A percentile compares a stretch with the other conserved stretches of the same genome.
Conservation (phyloP, 345 rosid species). For the Syzygium jambos region DNA sequence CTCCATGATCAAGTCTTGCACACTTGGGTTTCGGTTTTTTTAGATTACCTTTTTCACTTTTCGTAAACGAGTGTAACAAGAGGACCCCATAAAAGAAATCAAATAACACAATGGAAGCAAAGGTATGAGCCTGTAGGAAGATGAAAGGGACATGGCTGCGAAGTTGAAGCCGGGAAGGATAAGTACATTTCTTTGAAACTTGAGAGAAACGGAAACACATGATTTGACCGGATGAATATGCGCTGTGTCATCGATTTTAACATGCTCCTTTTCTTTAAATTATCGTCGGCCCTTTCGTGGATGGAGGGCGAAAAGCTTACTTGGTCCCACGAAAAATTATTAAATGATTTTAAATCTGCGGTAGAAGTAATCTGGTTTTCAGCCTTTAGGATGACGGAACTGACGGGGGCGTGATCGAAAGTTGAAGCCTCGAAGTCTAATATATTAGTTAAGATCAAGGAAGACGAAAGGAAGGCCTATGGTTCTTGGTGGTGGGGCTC, state of each 20-base stretch:
- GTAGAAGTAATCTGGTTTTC: not conserved
- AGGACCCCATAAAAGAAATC: not conserved
- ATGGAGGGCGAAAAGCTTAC: not conserved
- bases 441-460: not conserved
- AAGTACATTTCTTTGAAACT: not conserved
- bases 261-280: not conserved
- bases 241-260: not conserved
- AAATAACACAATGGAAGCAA: not conserved
- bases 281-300: not conserved
- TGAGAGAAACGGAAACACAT: not conserved
- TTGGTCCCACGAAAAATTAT: rapidly evolving
- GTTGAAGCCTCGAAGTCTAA: not conserved
- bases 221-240: not conserved
- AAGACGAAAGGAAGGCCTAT: not conserved
- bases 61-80: not conserved
- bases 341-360: not conserved
- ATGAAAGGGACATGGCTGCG: not conserved
- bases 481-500: not conserved
- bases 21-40: not conserved
- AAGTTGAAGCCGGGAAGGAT: not conserved
- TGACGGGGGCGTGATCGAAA: not conserved
- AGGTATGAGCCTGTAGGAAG: not conserved
- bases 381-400: not conserved
- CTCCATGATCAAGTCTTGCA: not conserved
- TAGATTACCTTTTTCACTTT: not conserved